Evolutionary conservation across 2,329 filamentous ascomycete species (phyloP), one percentile per base, ranked within the genome.

Genomic region (Ophiostoma triangulosporum): DNA sequence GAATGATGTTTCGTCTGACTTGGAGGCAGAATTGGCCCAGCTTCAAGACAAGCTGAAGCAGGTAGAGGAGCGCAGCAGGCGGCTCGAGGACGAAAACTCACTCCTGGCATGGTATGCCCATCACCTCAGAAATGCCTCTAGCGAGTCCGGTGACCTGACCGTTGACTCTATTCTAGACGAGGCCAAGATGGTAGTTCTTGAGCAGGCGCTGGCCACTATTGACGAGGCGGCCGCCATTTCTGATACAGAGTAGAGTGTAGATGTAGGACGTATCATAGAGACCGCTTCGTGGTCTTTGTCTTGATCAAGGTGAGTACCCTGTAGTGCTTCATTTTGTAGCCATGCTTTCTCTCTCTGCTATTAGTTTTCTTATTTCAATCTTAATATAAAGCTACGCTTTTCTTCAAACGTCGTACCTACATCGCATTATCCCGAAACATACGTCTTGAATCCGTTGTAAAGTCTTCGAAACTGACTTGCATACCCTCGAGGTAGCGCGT

Each of bases 51-150:
- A 15, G 43, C 24, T 57, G 26, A 11, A 31, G 22, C 11, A 8
- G 6, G 29, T 58, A 52, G 7, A 52, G 22, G 17, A 26, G 45
- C 53, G 46, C 20, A 20, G 50, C 12, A 14, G 22, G 17, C 15
- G 24, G 11, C n/a, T 49, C 11, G 51, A 57, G 50, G 50, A 40
- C 46, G 24, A 52, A 31, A 56, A 35, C 14, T 53, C 51, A 1
- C 51, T 50, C 6, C 48, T 58, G 14, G 12, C 17, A 6, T 54
- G 51, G 55, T 54, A 55, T 22, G 48, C 33, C 5, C 22, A 11
- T 24, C 53, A 29, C 46, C 4, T 9, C n/a, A 20, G 22, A n/a
- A 22, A 22, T 32, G 27, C n/a, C 35, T 1, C 17, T 15, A 4
- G 8, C 35, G n/a, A 48, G 27, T 2, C 29, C 7, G 26, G 3